phyloP scores from a whole-genome alignment of 2,329 filamentous ascomycete genomes.

The Podosphaera fusca region DNA sequence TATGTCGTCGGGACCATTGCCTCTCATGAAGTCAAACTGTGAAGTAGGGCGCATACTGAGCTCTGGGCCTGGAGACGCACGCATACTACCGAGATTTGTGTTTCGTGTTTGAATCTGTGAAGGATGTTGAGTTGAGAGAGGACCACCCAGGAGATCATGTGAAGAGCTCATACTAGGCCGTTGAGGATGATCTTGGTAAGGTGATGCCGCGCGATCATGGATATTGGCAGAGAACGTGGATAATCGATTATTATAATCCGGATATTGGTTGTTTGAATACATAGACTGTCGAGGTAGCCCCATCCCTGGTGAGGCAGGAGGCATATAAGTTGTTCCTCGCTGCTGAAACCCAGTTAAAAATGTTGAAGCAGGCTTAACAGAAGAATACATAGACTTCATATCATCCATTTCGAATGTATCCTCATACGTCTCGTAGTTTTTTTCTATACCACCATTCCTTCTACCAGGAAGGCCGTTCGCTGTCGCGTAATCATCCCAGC shows the following conservation, averaged over 20 bases:
- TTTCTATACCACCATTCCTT: conserved; percentile 48
- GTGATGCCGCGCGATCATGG: conserved; percentile 27
- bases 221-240: conserved; percentile 41
- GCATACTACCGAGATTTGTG: conserved; percentile 3
- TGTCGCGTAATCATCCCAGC: conserved; percentile 90
- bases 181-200: conserved; percentile 32
- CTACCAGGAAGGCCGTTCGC: conserved; percentile 77
- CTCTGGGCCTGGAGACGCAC: conserved; percentile 23
- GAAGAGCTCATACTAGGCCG: conserved; percentile 31
- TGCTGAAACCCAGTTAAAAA: conserved; percentile 65
- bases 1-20: conserved; percentile 49
- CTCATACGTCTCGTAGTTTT: conserved; percentile 42
- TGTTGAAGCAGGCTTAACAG: conserved; percentile 64
- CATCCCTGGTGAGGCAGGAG: conserved; percentile 59
- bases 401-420: conserved; percentile 93
- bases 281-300: conserved; percentile 25
- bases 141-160: conserved; percentile 17
- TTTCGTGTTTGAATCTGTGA: conserved; percentile 17
- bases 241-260: conserved; percentile 32
- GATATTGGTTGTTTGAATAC: conserved; percentile 22
- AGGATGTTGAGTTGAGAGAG: conserved; percentile 15
- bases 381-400: conserved; percentile 90
- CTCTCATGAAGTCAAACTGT: conserved; percentile 37
- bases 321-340: conserved; percentile 41
- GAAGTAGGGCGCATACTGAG: conserved; percentile 27